phyloP scores from a whole-genome alignment of 352 stramenopile genomes.

The Elongisporangium senticosum region DNA sequence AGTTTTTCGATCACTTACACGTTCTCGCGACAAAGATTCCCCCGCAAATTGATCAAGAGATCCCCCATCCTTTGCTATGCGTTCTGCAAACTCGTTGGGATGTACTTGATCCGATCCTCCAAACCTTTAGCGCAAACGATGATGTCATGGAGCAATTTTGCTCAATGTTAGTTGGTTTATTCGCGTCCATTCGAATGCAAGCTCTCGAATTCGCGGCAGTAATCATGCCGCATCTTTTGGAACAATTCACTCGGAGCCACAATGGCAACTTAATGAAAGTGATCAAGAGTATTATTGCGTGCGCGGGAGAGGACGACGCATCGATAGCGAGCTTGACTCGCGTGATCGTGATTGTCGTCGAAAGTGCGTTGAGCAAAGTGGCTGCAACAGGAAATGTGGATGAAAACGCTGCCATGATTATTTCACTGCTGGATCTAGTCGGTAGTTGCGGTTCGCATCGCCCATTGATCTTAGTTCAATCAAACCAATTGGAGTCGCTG shows the following conservation, averaged over 20 bases:
- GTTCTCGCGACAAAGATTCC: slow-evolving; percentile 53
- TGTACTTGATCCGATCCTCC: slow-evolving; percentile 44
- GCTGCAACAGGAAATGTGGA: slow-evolving; percentile 40
- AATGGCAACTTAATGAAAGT: slow-evolving; percentile 59
- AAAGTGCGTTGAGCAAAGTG: slow-evolving; percentile 55
- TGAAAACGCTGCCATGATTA: slow-evolving; percentile 40
- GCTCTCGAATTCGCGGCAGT: slow-evolving; percentile 51
- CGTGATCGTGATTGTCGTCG: slow-evolving; percentile 56
- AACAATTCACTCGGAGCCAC: slow-evolving; percentile 54
- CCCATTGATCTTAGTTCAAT: slow-evolving; percentile 60
- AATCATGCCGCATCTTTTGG: slow-evolving; percentile 56
- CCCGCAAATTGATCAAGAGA: slow-evolving; percentile 57
- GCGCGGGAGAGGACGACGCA: slow-evolving; percentile 52
- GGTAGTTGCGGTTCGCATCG: slow-evolving; percentile 44
- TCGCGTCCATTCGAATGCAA: slow-evolving; percentile 55
- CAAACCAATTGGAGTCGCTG: slow-evolving; percentile 59
- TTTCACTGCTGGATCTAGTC: slow-evolving; percentile 54
- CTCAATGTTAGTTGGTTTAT: slow-evolving; percentile 44
- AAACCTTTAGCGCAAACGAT: slow-evolving; percentile 40
- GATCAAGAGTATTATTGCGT: slow-evolving; percentile 65
- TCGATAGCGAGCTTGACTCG: slow-evolving; percentile 51
- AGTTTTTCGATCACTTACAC: slow-evolving; percentile 53
- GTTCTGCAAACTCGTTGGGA: slow-evolving; percentile 55
- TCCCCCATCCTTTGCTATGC: slow-evolving; percentile 46
- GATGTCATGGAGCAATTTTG: slow-evolving; percentile 60